Evolutionary conservation across 495 filamentous ascomycete genomes (phyloP), one percentile per base, ranked within the genome.

Genomic region (Penicillium turbatum): DNA sequence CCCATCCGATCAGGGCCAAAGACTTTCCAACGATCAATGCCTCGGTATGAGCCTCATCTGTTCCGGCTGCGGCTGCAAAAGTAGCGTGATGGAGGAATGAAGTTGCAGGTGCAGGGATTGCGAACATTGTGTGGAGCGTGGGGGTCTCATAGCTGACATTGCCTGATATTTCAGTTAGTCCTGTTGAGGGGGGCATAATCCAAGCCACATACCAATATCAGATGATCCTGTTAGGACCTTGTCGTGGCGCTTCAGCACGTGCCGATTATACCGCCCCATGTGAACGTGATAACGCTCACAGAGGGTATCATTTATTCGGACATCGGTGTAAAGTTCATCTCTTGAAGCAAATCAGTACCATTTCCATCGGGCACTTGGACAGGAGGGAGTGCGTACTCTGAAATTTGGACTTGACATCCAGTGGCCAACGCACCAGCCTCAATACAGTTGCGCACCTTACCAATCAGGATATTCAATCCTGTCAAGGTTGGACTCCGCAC

Each of bases 121-220:
- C 69, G 54, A 87, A 86, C 37, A 79, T 77, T 1, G 76, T 71
- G 53, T 75, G 82, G 15, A 89, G 56, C 31, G 80, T 84, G 17
- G 85, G 86, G 57, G 85, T 75, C 1, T 78, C 74, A 58, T 86
- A 79, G 61, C 81, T 84, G 53, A 89, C 74, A 59, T 88, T 79
- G 0, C 84, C 85, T 76, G 39, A 12, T 1, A 2, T 19, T 6
- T 9, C 17, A 21, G 34, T 43, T 35, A 48, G 24, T 21, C 2
- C n/a, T 13, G 6, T n/a, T n/a, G 17, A 29, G 4, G 4, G 15
- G 17, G 2, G n/a, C 0, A 24, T 4, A 12, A 37, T 2, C 4
- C 17, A 30, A 77, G 2, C 48, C 79, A 81, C 24, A 72, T 80
- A 66, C 82, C 83, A 16, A 82, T 78, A 70, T 76, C 74, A 0